These are phyloP conservation scores for Nyctanthes arbortristis DNA, from an alignment of 257 asterid species.

Conservation along the genomic window DNA sequence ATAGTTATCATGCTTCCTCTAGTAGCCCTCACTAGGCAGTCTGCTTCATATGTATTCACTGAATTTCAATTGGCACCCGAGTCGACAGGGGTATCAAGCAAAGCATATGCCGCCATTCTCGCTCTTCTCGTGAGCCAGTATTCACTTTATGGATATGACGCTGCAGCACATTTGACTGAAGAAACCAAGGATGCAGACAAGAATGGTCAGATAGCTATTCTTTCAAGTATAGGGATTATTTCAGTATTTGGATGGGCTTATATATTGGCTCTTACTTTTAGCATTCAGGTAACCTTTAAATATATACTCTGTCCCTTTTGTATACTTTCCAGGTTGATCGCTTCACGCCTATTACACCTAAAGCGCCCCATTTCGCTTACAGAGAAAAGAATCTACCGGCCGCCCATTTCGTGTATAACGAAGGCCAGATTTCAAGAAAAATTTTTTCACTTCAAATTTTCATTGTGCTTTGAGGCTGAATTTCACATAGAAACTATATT, in stretches of 20 bases:
- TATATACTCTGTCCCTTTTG: not conserved
- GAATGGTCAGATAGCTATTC: conserved; percentile 53
- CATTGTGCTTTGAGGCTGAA: too few relatives aligned
- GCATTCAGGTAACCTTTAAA: conserved; percentile 41
- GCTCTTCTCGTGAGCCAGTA: conserved; percentile 41
- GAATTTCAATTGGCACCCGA: conserved; percentile 36
- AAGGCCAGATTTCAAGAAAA: too few relatives aligned
- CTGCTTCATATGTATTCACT: conserved; percentile 48
- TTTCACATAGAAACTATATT: too few relatives aligned
- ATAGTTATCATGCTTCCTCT: conserved; percentile 48
- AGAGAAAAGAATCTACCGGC: not conserved
- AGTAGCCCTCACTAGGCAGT: conserved; percentile 35
- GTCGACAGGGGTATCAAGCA: conserved; percentile 42
- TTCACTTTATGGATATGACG: conserved; percentile 47
- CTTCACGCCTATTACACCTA: not conserved
- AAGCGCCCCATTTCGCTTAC: not conserved
- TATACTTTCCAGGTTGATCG: not conserved
- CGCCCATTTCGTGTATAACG: too few relatives aligned
- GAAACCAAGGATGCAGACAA: conserved; percentile 54
- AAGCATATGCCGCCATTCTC: conserved; percentile 37
- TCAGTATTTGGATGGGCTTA: conserved; percentile 49
- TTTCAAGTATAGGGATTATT: conserved; percentile 45
- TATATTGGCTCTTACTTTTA: conserved; percentile 51
- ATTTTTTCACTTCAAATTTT: too few relatives aligned
- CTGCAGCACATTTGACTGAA: conserved; percentile 53